Percentiles rank a stretch among this genome's conserved stretches.
Evolutionary conservation across 768 basidiomycete genomes (phyloP).

Genomic region (Terana coerulea): DNA sequence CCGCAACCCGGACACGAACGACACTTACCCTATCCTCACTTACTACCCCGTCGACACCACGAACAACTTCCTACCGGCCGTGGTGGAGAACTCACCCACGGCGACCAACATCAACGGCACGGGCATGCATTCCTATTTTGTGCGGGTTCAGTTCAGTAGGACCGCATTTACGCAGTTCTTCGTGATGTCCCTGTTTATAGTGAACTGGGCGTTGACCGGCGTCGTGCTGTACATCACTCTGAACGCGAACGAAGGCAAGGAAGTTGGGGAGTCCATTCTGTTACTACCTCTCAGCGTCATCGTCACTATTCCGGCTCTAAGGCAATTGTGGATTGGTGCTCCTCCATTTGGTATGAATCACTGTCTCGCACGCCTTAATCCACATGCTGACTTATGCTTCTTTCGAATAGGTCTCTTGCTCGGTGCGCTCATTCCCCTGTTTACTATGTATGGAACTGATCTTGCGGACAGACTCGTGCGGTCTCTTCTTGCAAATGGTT

Average conservation of each 20-base stretch:
- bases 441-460: neutral
- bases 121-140: neutral
- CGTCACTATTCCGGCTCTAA: slow-evolving; percentile 16
- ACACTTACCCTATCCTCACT: slow-evolving; percentile 8
- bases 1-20: slow-evolving; percentile 6
- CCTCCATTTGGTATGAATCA: slow-evolving; percentile 16
- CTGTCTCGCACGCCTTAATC: neutral
- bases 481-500: slow-evolving; percentile 16
- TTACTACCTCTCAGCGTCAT: slow-evolving; percentile 17
- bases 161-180: slow-evolving; percentile 12
- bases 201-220: slow-evolving; percentile 17
- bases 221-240: slow-evolving; percentile 15
- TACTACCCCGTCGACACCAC: slow-evolving; percentile 12
- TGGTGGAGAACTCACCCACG: neutral
- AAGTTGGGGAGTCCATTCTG: slow-evolving; percentile 11
- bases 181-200: slow-evolving; percentile 13
- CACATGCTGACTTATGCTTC: neutral
- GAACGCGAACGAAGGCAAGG: slow-evolving; percentile 9
- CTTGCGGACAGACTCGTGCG: slow-evolving; percentile 9
- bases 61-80: slow-evolving; percentile 5
- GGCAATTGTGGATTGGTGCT: slow-evolving; percentile 15
- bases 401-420: slow-evolving; percentile 9
- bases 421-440: slow-evolving; percentile 3
- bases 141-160: slow-evolving; percentile 4
- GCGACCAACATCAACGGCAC: neutral